Percentiles rank a stretch among this genome's conserved stretches.
Conservation (phyloP, 805 yeast species). For the Ogataea nakhonphanomensis region DNA sequence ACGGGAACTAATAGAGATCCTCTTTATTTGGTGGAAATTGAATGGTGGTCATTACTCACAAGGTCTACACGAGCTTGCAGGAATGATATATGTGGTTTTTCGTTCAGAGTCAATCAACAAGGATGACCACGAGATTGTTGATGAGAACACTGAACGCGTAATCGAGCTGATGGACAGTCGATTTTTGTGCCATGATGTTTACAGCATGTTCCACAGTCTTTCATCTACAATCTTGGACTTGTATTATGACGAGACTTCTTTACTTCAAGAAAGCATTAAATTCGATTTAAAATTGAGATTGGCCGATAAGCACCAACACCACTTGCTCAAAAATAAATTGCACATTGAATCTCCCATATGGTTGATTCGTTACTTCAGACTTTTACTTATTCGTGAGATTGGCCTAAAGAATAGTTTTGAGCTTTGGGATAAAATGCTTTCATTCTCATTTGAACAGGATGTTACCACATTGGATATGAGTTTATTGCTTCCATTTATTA, state of each 20-base stretch:
- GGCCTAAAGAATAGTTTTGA: constrained; percentile 36
- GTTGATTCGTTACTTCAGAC: constrained; percentile 50
- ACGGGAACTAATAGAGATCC: constrained; percentile 36
- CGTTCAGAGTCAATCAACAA: constrained; percentile 34
- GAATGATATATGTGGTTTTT: constrained; percentile 42
- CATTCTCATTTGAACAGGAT: constrained; percentile 25
- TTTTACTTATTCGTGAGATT: constrained; percentile 46
- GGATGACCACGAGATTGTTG: constrained; percentile 12
- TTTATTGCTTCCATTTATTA: constrained; percentile 38
- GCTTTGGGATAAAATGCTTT: constrained; percentile 50
- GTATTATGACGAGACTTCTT: constrained; percentile 37
- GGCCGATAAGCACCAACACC: constrained; percentile 48
- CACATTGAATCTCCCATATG: constrained; percentile 50
- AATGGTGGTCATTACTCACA: constrained; percentile 40
- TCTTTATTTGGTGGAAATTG: constrained; percentile 49
- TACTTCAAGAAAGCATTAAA: constrained; percentile 44
- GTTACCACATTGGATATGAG: constrained; percentile 23
- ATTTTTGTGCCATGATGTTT: constrained; percentile 41
- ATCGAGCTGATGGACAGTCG: constrained; percentile 37
- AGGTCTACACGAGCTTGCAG: constrained; percentile 54
- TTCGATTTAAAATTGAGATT: constrained; percentile 48
- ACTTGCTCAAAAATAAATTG: constrained; percentile 41
- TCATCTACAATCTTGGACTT: constrained; percentile 36
- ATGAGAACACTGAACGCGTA: constrained; percentile 24
- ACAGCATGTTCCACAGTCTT: constrained; percentile 40